phyloP scores from a whole-genome alignment of 768 basidiomycete species.

The Panus rudis region DNA sequence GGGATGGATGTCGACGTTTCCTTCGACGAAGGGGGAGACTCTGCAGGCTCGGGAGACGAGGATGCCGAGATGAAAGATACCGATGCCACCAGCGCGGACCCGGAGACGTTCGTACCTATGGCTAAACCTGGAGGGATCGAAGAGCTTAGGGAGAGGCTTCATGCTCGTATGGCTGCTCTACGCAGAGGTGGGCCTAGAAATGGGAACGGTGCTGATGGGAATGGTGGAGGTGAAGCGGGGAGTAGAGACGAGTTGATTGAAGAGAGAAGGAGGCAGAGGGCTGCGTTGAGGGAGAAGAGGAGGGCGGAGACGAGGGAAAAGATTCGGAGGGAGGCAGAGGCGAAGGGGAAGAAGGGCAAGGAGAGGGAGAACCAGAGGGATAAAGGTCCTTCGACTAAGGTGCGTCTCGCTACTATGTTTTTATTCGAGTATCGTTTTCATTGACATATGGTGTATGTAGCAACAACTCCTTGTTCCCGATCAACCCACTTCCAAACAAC shows the following conservation, averaged over 20 bases:
- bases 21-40: conserved; percentile 21
- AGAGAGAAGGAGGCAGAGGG: conserved; percentile 69
- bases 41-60: conserved; percentile 28
- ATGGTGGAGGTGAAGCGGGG: conserved; percentile 31
- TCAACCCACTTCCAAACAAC: conserved; percentile 21
- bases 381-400: conserved; percentile 48
- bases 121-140: conserved; percentile 54
- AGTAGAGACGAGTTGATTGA: conserved; percentile 80
- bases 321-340: conserved; percentile 58
- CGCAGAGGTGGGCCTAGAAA: conserved; percentile 32
- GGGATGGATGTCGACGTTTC: conserved; percentile 29
- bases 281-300: conserved; percentile 76
- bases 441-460: conserved; percentile 28
- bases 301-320: conserved; percentile 84
- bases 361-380: conserved; percentile 38
- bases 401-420: conserved; percentile 21
- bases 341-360: conserved; percentile 38
- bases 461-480: conserved; percentile 71
- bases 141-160: conserved; percentile 64
- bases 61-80: conserved; percentile 24
- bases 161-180: conserved; percentile 67
- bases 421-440: conserved; percentile 1
- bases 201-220: conserved; percentile 19
- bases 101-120: conserved; percentile 52
- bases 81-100: conserved; percentile 4